Percentiles rank a stretch among this genome's conserved stretches.
phyloP scores from a whole-genome alignment of 2,329 filamentous ascomycete species.

The Huntiella bhutanensis region DNA sequence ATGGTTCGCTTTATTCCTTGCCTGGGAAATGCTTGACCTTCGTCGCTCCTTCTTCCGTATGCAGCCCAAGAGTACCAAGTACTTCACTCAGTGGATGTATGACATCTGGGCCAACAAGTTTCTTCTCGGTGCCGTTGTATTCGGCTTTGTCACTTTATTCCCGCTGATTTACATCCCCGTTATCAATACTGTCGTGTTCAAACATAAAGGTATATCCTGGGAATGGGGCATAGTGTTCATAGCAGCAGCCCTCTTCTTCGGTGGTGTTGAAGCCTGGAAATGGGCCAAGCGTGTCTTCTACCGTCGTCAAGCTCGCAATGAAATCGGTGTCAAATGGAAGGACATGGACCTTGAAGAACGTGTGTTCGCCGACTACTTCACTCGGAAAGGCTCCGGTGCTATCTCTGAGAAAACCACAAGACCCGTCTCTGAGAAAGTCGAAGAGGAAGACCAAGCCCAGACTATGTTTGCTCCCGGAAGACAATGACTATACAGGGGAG shows the following conservation, averaged over 20 bases:
- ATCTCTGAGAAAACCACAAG: background rate
- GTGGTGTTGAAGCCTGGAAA: slow-evolving; percentile 40
- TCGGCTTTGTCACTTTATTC: slow-evolving; percentile 30
- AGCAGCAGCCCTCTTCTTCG: slow-evolving; percentile 34
- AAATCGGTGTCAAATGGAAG: slow-evolving; percentile 18
- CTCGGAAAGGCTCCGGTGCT: background rate
- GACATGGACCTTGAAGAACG: slow-evolving; percentile 23
- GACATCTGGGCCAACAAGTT: slow-evolving; percentile 58
- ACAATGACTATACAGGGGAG: slow-evolving; percentile 13
- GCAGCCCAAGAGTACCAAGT: slow-evolving; percentile 40
- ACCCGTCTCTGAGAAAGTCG: background rate
- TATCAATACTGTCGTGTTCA: slow-evolving; percentile 39
- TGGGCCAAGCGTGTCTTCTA: slow-evolving; percentile 31
- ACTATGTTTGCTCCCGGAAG: slow-evolving; percentile 6
- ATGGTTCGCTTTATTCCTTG: slow-evolving; percentile 58
- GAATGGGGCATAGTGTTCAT: slow-evolving; percentile 44
- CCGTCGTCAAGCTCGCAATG: slow-evolving; percentile 15
- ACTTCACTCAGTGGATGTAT: slow-evolving; percentile 46
- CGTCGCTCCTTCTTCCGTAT: slow-evolving; percentile 58
- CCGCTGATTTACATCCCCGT: slow-evolving; percentile 39
- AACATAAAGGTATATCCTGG: slow-evolving; percentile 41
- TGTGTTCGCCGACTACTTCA: slow-evolving; percentile 22
- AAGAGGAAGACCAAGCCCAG: slow-evolving; percentile 1
- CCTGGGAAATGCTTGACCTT: slow-evolving; percentile 61
- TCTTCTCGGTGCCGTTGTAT: slow-evolving; percentile 43